These are phyloP conservation scores for Mucor piriformis DNA, from an alignment of 371 early-diverging fungal species.

Conservation along the genomic window DNA sequence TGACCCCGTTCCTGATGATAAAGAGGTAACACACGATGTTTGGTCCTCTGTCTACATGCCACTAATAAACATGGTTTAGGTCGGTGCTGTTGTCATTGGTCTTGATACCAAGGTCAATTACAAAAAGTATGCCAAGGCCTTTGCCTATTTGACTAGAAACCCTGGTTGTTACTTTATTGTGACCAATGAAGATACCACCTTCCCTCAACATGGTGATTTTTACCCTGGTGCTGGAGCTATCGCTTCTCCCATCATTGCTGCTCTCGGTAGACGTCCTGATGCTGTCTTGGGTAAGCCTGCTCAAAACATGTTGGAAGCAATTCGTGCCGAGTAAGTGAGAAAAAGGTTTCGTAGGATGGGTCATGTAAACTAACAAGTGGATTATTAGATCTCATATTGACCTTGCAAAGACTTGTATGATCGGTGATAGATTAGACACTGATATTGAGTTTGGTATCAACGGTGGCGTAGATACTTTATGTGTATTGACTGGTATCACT, in stretches of 20 bases:
- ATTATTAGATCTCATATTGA: conserved; percentile 72
- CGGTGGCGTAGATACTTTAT: conserved; percentile 86
- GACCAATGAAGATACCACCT: conserved; percentile 93
- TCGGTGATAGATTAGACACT: conserved; percentile 96
- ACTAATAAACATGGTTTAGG: conserved; percentile 16
- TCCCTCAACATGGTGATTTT: conserved; percentile 75
- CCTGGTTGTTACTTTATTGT: conserved; percentile 81
- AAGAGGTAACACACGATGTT: conserved; percentile 35
- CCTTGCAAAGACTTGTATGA: conserved; percentile 87
- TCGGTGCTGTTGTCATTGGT: conserved; percentile 89
- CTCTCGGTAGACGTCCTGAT: conserved; percentile 75
- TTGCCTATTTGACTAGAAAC: conserved; percentile 75
- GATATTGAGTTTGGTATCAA: conserved; percentile 93
- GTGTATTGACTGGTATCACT: conserved; percentile 89
- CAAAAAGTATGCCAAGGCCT: conserved; percentile 89
- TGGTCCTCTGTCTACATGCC: too few species aligned
- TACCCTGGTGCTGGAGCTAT: conserved; percentile 91
- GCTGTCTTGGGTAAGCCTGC: conserved; percentile 93
- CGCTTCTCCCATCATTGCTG: conserved; percentile 70
- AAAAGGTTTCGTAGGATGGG: too few species aligned
- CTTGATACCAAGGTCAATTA: conserved; percentile 90
- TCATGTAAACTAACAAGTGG: neutral
- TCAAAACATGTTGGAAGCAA: conserved; percentile 88
- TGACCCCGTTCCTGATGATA: conserved; percentile 46
- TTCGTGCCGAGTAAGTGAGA: conserved; percentile 66